A percentile compares a stretch with the other conserved stretches of the same genome.
These are phyloP conservation scores for Aspergillus brasiliensis DNA, from an alignment of 2,329 filamentous ascomycete species.

Conservation along the genomic window DNA sequence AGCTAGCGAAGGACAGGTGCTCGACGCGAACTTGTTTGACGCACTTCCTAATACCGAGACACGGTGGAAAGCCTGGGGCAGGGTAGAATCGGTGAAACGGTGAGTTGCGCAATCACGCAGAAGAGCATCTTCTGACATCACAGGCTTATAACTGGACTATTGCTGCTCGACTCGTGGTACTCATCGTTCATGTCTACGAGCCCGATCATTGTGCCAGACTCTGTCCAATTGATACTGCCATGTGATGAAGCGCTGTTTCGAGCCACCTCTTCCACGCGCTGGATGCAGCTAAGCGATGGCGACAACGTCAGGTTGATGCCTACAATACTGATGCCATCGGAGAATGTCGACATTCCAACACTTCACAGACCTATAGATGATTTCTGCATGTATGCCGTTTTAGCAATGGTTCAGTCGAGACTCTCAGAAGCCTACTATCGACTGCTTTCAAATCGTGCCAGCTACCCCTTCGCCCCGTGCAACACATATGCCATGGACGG, in stretches of 20 bases:
- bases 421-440: constrained; percentile 48
- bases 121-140: constrained; percentile 8
- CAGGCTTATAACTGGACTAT: constrained; percentile 49
- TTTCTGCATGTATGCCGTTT: constrained; percentile 40
- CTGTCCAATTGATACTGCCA: constrained; percentile 50
- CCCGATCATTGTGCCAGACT: constrained; percentile 50
- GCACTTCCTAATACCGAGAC: constrained; percentile 47
- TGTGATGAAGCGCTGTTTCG: constrained; percentile 50
- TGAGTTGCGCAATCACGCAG: constrained; percentile 11
- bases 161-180: constrained; percentile 53
- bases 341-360: constrained; percentile 37
- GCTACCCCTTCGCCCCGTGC: constrained; percentile 46
- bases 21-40: constrained; percentile 47
- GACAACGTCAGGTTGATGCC: constrained; percentile 39
- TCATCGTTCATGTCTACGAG: constrained; percentile 51
- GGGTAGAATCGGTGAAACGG: constrained; percentile 55
- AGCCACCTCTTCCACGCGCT: constrained; percentile 40
- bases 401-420: constrained; percentile 45
- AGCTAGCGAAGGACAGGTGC: constrained; percentile 47
- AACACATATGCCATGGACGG: constrained; percentile 52
- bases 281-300: constrained; percentile 40
- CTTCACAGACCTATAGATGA: constrained; percentile 37
- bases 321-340: constrained; percentile 38
- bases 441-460: constrained; percentile 41
- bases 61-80: constrained; percentile 56